A percentile compares a stretch with the other conserved stretches of the same genome.
phyloP scores from a whole-genome alignment of 805 yeast species.

The Debaryomyces prosopidis region DNA sequence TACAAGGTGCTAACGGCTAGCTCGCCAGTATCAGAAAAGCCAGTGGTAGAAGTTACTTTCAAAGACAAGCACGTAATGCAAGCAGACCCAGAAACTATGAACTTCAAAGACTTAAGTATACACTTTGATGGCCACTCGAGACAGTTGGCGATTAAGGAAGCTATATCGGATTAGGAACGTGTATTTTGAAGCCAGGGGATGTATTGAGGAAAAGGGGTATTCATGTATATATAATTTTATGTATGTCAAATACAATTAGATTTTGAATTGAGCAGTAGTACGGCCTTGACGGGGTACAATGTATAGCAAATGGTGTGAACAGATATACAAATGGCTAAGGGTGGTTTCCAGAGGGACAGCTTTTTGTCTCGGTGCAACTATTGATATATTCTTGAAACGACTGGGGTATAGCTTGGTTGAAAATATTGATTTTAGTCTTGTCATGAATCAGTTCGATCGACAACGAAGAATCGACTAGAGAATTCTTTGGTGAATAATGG shows the following conservation, averaged over 20 bases:
- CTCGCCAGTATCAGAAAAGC: conserved; percentile 42
- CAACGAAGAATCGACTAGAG: background rate
- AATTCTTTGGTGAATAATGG: background rate
- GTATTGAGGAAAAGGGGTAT: no score
- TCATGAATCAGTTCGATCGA: background rate
- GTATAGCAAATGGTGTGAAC: no score
- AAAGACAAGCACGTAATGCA: conserved; percentile 73
- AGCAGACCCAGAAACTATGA: conserved; percentile 60
- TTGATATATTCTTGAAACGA: conserved; percentile 15
- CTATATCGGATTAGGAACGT: conserved; percentile 37
- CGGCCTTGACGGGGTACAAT: no score
- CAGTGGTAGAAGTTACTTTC: conserved; percentile 73
- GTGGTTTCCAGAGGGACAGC: background rate
- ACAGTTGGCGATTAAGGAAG: conserved; percentile 71
- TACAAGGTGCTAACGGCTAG: conserved; percentile 55
- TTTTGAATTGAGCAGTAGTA: no score
- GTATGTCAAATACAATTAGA: no score
- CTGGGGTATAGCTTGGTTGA: conserved; percentile 13
- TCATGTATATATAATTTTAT: no score
- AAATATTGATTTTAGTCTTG: background rate
- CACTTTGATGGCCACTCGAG: conserved; percentile 82
- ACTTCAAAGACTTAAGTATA: conserved; percentile 62
- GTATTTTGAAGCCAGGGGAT: no score
- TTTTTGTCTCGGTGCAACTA: background rate
- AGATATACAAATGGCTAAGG: no score